These are phyloP conservation scores for Westerdykella aurantiaca DNA, from an alignment of 2,329 filamentous ascomycete species.

Conservation along the genomic window DNA sequence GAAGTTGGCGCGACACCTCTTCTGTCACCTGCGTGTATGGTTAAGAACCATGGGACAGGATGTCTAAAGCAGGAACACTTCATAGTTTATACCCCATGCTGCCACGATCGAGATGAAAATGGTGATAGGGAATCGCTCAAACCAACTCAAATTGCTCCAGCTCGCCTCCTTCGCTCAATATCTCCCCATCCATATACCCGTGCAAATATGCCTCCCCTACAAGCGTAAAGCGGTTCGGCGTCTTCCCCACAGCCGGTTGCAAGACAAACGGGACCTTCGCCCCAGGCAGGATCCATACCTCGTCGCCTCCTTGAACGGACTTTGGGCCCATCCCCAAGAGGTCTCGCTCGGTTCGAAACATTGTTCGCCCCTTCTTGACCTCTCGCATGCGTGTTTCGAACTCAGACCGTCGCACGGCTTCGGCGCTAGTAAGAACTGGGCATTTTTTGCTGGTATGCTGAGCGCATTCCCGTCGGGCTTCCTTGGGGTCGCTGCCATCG, in stretches of 20 bases:
- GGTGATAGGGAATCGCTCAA: too few relatives aligned
- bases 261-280: slow-evolving; percentile 15
- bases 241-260: slow-evolving; percentile 1
- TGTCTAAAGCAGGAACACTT: too few relatives aligned
- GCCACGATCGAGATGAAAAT: too few relatives aligned
- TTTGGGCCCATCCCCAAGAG: neutral
- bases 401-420: neutral
- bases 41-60: too few relatives aligned
- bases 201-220: slow-evolving; percentile 2
- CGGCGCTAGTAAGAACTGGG: neutral
- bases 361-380: neutral
- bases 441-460: neutral
- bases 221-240: neutral
- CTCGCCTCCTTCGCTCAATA: neutral
- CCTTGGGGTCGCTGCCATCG: too few relatives aligned
- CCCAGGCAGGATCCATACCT: slow-evolving; percentile 18
- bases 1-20: too few relatives aligned
- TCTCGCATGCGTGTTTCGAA: neutral
- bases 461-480: neutral
- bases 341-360: neutral
- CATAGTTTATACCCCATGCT: too few relatives aligned
- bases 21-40: too few relatives aligned
- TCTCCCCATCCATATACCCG: slow-evolving; percentile 1
- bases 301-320: slow-evolving; percentile 7
- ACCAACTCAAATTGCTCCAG: too few relatives aligned